Evolutionary conservation across 2,329 filamentous ascomycete species (phyloP), one percentile per base, ranked within the genome.

Genomic region (Beauveria australis): DNA sequence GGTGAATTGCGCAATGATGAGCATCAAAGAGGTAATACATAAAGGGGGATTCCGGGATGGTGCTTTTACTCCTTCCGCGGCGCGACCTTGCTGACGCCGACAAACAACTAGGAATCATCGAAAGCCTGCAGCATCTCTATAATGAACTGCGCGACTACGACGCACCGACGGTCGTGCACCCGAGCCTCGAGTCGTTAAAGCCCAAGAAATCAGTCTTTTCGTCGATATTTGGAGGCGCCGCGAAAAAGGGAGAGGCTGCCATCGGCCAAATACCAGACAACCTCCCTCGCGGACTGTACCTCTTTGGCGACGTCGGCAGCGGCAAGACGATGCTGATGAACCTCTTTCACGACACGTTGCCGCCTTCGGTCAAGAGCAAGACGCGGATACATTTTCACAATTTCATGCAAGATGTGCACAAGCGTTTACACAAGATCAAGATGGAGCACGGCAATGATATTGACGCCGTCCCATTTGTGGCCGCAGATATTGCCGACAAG

Each of bases 261-360:
- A 75, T 80, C 18, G 74, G 75, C 56, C 73, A 76, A 6, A 89
- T 95, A 24, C 86, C 91, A 1, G 74, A 81, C n/a, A 81, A 88
- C 64, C 79, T 97, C 1, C 94, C 94, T 0, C 89, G 91, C 66
- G 94, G 94, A 0, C 76, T 99, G 37, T 99, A 99, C 74, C 88
- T 99, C 73, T 97, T 90, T 69, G 94, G 94, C 62, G 94, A 99
- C 72, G 94, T 99, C 2, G 94, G 94, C 46, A 95, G 91, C 68
- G 94, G 94, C 64, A 99, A 99, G 81, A 99, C 94, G 2, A 99
- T 99, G 94, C 80, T 99, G 71, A 99, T 99, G 94, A 93, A 99
- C 72, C 79, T 99, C 54, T 97, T 97, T 74, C 96, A 92, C 77
- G 92, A 97, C 65, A 97, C 93, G 0, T 78, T 97, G 24, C 94